Evolutionary conservation across 2,329 filamentous ascomycete species (phyloP).

Genomic region (Orbilia brochopaga): DNA sequence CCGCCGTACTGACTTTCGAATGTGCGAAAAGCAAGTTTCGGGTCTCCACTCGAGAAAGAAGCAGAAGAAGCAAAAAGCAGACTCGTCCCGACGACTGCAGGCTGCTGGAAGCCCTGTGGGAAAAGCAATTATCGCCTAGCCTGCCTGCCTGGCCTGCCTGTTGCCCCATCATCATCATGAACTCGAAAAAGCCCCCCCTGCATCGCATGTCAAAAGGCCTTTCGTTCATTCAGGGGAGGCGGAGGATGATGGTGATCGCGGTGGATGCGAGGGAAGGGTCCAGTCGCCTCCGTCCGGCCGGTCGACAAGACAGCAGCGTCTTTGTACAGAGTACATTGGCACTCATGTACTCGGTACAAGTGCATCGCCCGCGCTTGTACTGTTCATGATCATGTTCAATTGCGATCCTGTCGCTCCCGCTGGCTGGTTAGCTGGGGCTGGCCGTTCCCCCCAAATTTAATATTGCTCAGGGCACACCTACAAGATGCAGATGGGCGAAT

Average conservation of each 20-base stretch:
- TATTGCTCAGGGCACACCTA: constrained; percentile 34
- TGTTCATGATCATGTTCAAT: constrained; percentile 10
- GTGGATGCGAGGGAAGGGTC: background rate
- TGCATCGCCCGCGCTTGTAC: constrained; percentile 11
- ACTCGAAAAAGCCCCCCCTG: constrained; percentile 42
- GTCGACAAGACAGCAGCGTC: background rate
- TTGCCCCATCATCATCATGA: constrained; percentile 13
- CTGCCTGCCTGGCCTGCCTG: constrained; percentile 12
- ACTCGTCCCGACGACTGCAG: background rate
- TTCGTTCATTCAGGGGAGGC: constrained; percentile 19
- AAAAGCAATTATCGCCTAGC: constrained; percentile 14
- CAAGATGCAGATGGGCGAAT: constrained; percentile 7
- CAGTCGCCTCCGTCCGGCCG: background rate
- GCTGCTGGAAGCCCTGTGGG: background rate
- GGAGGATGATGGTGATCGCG: background rate
- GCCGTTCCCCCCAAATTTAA: constrained; percentile 16
- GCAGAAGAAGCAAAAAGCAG: constrained; percentile 33
- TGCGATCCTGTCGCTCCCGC: constrained; percentile 26
- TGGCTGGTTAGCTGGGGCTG: background rate
- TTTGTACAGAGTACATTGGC: background rate
- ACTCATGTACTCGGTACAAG: constrained; percentile 38
- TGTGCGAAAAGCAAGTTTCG: background rate
- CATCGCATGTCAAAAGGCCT: constrained; percentile 47
- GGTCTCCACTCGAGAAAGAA: background rate
- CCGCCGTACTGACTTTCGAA: background rate